phyloP scores from a whole-genome alignment of 1,139 yeast species.

The Blastobotrys persicus region DNA sequence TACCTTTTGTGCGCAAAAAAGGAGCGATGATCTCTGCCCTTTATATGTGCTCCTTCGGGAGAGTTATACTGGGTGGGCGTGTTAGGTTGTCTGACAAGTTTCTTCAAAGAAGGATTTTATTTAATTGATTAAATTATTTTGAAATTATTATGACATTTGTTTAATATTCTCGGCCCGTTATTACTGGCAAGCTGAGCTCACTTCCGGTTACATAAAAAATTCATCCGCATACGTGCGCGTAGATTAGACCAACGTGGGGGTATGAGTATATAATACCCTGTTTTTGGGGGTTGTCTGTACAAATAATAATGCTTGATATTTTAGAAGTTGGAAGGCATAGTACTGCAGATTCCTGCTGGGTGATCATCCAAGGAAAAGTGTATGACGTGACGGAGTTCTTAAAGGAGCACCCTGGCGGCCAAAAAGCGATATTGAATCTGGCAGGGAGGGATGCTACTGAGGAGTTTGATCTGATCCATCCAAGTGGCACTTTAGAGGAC shows the following conservation, averaged over 20 bases:
- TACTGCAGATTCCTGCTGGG: slow-evolving; percentile 73
- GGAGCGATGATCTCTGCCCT: slow-evolving; percentile 99
- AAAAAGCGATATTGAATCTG: slow-evolving; percentile 62
- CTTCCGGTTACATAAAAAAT: too few species aligned
- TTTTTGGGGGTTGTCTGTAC: neutral
- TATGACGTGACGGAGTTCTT: slow-evolving; percentile 80
- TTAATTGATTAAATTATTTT: neutral
- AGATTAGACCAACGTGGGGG: too few species aligned
- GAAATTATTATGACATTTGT: too few species aligned
- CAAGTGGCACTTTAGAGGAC: slow-evolving; percentile 68
- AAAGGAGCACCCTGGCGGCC: slow-evolving; percentile 87
- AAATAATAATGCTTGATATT: slow-evolving; percentile 1
- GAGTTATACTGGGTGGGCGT: slow-evolving; percentile 92
- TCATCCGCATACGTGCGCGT: too few species aligned
- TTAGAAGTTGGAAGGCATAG: slow-evolving; percentile 63
- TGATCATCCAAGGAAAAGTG: slow-evolving; percentile 77
- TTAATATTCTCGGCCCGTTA: too few species aligned
- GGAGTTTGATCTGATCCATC: slow-evolving; percentile 83
- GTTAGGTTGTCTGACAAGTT: slow-evolving; percentile 99
- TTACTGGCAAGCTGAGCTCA: too few species aligned
- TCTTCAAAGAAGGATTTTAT: slow-evolving; percentile 8
- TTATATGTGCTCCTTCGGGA: slow-evolving; percentile 81
- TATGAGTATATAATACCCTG: neutral
- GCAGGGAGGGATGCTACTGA: slow-evolving; percentile 94
- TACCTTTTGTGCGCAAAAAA: slow-evolving; percentile 26